Evolutionary conservation across 2,329 filamentous ascomycete species (phyloP).

Genomic region (Hirsutella minnesotensis): DNA sequence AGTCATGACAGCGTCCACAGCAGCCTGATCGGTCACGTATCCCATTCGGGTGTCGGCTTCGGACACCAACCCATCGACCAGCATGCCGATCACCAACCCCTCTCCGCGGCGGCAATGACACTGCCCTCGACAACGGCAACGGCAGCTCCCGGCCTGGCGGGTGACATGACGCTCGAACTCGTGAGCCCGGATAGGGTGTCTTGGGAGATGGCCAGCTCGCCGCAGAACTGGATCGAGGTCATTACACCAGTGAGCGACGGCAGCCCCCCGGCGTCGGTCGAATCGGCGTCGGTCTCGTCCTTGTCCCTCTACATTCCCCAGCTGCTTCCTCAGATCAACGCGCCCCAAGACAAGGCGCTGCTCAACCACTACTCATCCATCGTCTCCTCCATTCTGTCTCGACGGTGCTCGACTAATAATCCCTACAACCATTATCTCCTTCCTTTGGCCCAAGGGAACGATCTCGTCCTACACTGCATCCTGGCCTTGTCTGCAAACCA

Average conservation of each 20-base stretch:
- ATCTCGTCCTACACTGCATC: constrained; percentile 20
- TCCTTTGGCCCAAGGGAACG: constrained; percentile 19
- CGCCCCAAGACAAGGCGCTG: constrained; percentile 17
- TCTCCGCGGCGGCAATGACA: background rate
- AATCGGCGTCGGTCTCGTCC: constrained; percentile 7
- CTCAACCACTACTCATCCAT: constrained; percentile 23
- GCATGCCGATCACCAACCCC: background rate
- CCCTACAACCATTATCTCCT: constrained; percentile 20
- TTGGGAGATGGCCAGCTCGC: constrained; percentile 12
- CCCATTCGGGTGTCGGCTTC: constrained; percentile 1
- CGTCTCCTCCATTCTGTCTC: constrained; percentile 19
- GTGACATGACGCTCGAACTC: constrained; percentile 9
- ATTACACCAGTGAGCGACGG: constrained; percentile 13
- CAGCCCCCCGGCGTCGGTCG: constrained; percentile 11
- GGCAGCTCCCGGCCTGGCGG: constrained; percentile 2
- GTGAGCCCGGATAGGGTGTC: constrained; percentile 7
- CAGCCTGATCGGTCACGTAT: constrained; percentile 1
- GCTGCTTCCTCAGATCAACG: constrained; percentile 16
- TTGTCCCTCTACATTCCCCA: constrained; percentile 18
- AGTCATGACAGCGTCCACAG: constrained; percentile 8
- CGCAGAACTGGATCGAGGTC: constrained; percentile 12
- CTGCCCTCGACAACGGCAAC: constrained; percentile 3
- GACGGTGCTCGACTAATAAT: constrained; percentile 15
- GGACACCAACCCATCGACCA: constrained; percentile 3
- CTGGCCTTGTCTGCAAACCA: constrained; percentile 21